Evolutionary conservation across 2,329 filamentous ascomycete species (phyloP).

Genomic region (Neopestalotiopsis clavispora): DNA sequence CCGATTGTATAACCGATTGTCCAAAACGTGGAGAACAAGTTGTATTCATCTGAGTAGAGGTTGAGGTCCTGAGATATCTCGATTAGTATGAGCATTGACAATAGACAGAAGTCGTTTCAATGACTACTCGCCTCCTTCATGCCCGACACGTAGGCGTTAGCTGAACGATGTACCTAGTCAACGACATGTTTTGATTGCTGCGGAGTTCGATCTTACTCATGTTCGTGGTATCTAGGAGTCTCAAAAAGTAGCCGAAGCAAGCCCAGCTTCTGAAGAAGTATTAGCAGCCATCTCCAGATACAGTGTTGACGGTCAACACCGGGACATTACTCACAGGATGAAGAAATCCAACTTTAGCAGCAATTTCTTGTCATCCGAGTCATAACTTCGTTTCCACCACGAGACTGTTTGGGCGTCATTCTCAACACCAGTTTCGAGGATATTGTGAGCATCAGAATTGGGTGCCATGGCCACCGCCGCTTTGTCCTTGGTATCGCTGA

Average conservation of each 20-base stretch:
- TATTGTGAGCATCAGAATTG: neutral
- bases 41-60: neutral
- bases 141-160: neutral
- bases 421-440: neutral
- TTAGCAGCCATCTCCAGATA: neutral
- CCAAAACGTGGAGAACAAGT: neutral
- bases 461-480: neutral
- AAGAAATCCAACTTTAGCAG: slow-evolving; percentile 7
- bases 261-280: neutral
- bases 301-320: neutral
- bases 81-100: neutral
- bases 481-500: neutral
- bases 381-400: neutral
- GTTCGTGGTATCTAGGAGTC: slow-evolving; percentile 8
- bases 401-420: neutral
- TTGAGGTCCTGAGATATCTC: neutral
- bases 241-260: slow-evolving; percentile 8
- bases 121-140: neutral
- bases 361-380: neutral
- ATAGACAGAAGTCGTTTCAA: neutral
- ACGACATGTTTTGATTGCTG: neutral
- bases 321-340: neutral
- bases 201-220: neutral
- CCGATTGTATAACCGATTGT: slow-evolving; percentile 1
- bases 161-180: neutral